These are phyloP conservation scores for Cladophialophora immunda DNA, from an alignment of 2,329 filamentous ascomycete species.

Conservation along the genomic window DNA sequence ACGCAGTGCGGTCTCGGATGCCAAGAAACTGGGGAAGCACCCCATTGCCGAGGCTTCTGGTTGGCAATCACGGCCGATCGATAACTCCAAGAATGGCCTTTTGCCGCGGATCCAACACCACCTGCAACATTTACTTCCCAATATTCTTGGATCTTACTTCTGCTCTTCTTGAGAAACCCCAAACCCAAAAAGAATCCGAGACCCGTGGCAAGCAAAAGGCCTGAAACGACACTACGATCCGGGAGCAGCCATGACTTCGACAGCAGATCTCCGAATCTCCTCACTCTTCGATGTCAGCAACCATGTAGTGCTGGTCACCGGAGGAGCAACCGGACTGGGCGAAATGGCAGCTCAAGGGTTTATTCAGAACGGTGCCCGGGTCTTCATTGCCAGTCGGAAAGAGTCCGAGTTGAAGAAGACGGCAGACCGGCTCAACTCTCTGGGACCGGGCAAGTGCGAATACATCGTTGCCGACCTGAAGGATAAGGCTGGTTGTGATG, in stretches of 20 bases:
- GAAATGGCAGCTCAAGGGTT: constrained; percentile 65
- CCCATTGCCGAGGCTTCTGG: background rate
- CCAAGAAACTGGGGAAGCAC: constrained; percentile 12
- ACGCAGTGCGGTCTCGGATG: background rate
- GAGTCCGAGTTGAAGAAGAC: constrained; percentile 59
- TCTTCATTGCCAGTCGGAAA: constrained; percentile 64
- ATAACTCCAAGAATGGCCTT: background rate
- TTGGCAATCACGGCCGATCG: background rate
- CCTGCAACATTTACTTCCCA: background rate
- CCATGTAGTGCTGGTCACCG: constrained; percentile 45
- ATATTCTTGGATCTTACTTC: background rate
- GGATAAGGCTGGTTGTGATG: constrained; percentile 60
- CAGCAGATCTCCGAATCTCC: constrained; percentile 40
- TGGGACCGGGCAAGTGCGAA: constrained; percentile 61
- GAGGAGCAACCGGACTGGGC: constrained; percentile 44
- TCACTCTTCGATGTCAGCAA: constrained; percentile 44
- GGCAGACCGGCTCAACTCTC: constrained; percentile 56
- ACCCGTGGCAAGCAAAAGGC: background rate
- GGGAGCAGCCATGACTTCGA: constrained; percentile 31
- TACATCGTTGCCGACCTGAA: constrained; percentile 63
- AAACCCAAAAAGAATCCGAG: background rate
- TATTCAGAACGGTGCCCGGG: constrained; percentile 61
- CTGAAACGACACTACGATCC: constrained; percentile 1
- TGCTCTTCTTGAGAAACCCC: background rate
- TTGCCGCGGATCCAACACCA: background rate